phyloP scores from a whole-genome alignment of 306 rosid species.

The Trifolium dubium region DNA sequence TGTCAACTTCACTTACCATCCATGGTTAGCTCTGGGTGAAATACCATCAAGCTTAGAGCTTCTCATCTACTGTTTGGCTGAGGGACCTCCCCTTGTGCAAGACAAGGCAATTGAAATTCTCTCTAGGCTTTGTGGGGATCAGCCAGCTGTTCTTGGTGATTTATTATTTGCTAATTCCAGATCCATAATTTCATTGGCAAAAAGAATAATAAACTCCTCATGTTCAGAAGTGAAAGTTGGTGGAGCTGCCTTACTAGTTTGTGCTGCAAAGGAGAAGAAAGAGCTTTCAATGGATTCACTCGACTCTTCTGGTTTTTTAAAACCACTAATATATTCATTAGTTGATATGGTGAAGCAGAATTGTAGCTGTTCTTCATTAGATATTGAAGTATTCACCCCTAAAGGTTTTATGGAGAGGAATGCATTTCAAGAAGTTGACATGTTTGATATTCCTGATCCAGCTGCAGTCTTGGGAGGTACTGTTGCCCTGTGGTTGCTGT shows the following conservation, averaged over 20 bases:
- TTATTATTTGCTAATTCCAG: slow-evolving; percentile 61
- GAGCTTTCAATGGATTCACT: slow-evolving; percentile 71
- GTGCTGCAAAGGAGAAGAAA: slow-evolving; percentile 78
- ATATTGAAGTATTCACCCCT: slow-evolving; percentile 64
- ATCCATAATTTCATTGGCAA: slow-evolving; percentile 74
- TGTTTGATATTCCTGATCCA: slow-evolving; percentile 68
- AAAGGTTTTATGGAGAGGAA: slow-evolving; percentile 76
- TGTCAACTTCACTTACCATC: slow-evolving; percentile 54
- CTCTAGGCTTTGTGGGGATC: slow-evolving; percentile 84
- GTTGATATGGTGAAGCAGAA: slow-evolving; percentile 75
- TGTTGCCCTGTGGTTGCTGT: slow-evolving; percentile 86
- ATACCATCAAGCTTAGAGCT: slow-evolving; percentile 73
- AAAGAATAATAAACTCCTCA: slow-evolving; percentile 75
- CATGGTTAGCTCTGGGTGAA: slow-evolving; percentile 75
- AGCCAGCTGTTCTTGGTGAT: slow-evolving; percentile 67
- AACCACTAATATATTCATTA: slow-evolving; percentile 68
- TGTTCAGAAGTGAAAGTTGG: slow-evolving; percentile 83
- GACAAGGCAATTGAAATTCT: slow-evolving; percentile 90
- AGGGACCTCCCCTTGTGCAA: slow-evolving; percentile 78
- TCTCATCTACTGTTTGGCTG: slow-evolving; percentile 76
- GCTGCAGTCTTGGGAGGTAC: slow-evolving; percentile 72
- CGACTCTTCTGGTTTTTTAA: slow-evolving; percentile 64
- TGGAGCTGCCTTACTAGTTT: slow-evolving; percentile 79
- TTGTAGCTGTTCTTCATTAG: slow-evolving; percentile 58
- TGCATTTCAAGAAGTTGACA: slow-evolving; percentile 71